phyloP scores from a whole-genome alignment of 2,329 filamentous ascomycete genomes.

The Xylariaceae sp. region DNA sequence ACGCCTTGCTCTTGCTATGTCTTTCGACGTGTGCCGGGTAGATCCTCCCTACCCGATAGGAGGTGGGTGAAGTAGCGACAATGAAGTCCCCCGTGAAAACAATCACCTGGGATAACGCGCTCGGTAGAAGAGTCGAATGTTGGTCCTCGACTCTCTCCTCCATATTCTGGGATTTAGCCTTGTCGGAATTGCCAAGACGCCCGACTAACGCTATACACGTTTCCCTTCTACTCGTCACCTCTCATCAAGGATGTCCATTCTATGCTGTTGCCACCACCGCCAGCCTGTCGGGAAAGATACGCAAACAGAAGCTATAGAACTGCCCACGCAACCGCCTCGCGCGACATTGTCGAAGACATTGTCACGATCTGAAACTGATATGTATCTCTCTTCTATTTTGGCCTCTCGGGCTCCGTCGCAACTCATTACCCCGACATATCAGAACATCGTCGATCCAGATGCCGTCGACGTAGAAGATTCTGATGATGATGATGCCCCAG shows the following conservation, averaged over 20 bases:
- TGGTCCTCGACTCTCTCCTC: slow-evolving; percentile 1
- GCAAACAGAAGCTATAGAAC: slow-evolving; percentile 18
- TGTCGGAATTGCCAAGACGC: neutral
- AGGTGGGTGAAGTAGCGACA: neutral
- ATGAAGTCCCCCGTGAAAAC: neutral
- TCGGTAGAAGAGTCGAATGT: neutral
- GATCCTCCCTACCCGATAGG: neutral
- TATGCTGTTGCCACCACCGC: slow-evolving; percentile 35
- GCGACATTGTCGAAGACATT: slow-evolving; percentile 24
- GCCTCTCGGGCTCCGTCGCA: slow-evolving; percentile 22
- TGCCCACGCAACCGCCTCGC: slow-evolving; percentile 25
- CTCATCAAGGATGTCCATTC: slow-evolving; percentile 32
- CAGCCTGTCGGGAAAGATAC: slow-evolving; percentile 18
- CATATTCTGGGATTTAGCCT: neutral
- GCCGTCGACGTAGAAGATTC: slow-evolving; percentile 42
- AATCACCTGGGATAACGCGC: neutral
- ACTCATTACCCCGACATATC: slow-evolving; percentile 25
- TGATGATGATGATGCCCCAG: slow-evolving; percentile 27
- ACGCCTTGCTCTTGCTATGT: neutral
- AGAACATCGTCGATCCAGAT: slow-evolving; percentile 28
- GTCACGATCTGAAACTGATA: slow-evolving; percentile 21
- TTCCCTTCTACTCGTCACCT: neutral
- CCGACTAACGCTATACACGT: neutral
- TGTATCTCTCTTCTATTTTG: slow-evolving; percentile 22
- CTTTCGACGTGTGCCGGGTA: neutral